Percentiles rank a stretch among this genome's conserved stretches.
These are phyloP conservation scores for Schizochytrium sp. DNA, from an alignment of 108 stramenopile genomes.

Conservation along the genomic window DNA sequence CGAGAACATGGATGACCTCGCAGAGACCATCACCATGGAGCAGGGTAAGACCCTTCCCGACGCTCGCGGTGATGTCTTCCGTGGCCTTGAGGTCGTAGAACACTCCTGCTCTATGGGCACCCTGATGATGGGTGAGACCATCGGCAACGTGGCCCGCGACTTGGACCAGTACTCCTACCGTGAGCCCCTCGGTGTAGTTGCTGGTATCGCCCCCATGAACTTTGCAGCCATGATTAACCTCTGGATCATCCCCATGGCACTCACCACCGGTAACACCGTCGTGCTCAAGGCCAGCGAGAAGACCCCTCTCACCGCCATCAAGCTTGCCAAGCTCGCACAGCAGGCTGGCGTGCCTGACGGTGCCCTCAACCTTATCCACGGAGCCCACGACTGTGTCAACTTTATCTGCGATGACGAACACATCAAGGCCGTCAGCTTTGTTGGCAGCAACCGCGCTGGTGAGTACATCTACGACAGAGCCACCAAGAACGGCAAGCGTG, in stretches of 20 bases:
- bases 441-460: slow-evolving; percentile 88
- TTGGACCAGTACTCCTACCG: slow-evolving; percentile 88
- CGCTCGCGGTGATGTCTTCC: slow-evolving; percentile 93
- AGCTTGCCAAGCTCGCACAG: slow-evolving; percentile 83
- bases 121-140: slow-evolving; percentile 86
- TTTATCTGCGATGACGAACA: slow-evolving; percentile 84
- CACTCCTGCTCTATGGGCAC: slow-evolving; percentile 73
- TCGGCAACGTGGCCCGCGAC: slow-evolving; percentile 80
- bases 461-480: slow-evolving; percentile 88
- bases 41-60: slow-evolving; percentile 97
- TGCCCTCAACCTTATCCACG: slow-evolving; percentile 92
- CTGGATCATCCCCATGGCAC: slow-evolving; percentile 95
- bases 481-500: slow-evolving; percentile 84
- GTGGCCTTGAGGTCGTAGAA: slow-evolving; percentile 95
- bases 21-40: slow-evolving; percentile 87
- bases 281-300: slow-evolving; percentile 87
- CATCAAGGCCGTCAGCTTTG: slow-evolving; percentile 91
- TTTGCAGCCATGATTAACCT: slow-evolving; percentile 67
- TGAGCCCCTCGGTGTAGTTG: slow-evolving; percentile 91
- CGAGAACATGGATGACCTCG: slow-evolving; percentile 85
- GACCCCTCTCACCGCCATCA: slow-evolving; percentile 63
- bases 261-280: slow-evolving; percentile 91
- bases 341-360: slow-evolving; percentile 90
- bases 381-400: slow-evolving; percentile 84
- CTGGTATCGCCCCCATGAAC: slow-evolving; percentile 93